phyloP scores from a whole-genome alignment of 106 monocot species.

The Acorus gramineus region DNA sequence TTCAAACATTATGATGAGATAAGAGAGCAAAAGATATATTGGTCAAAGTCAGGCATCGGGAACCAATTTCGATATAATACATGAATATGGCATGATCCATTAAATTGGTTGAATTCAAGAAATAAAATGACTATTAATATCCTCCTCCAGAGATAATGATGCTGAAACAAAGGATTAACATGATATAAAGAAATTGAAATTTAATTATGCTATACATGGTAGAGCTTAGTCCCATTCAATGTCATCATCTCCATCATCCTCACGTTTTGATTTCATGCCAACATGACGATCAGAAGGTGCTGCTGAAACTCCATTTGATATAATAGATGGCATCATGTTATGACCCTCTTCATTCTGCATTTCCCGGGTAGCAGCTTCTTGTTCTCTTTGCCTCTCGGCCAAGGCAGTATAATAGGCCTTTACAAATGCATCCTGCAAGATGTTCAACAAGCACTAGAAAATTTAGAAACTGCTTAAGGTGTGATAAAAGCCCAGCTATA shows the following conservation, averaged over 20 bases:
- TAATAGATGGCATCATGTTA: conserved; percentile 9
- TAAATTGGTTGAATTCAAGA: neutral
- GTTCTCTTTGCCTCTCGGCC: conserved; percentile 49
- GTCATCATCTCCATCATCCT: conserved; percentile 57
- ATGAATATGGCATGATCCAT: too few species aligned
- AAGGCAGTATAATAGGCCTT: conserved; percentile 83
- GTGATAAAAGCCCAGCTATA: neutral
- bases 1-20: too few species aligned
- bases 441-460: neutral
- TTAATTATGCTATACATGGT: neutral
- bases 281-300: conserved; percentile 38
- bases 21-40: too few species aligned
- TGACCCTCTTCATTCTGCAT: conserved; percentile 17
- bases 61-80: too few species aligned
- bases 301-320: conserved; percentile 25
- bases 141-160: conserved; percentile 5
- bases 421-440: conserved; percentile 65
- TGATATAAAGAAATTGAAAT: too few species aligned
- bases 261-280: conserved; percentile 79
- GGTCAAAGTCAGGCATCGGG: too few species aligned
- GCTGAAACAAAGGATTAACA: too few species aligned
- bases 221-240: conserved; percentile 74
- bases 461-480: neutral
- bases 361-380: conserved; percentile 32
- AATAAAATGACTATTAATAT: neutral